Evolutionary conservation across 192 early-diverging fungal genomes (phyloP).

Genomic region (Gonapodya sp.): DNA sequence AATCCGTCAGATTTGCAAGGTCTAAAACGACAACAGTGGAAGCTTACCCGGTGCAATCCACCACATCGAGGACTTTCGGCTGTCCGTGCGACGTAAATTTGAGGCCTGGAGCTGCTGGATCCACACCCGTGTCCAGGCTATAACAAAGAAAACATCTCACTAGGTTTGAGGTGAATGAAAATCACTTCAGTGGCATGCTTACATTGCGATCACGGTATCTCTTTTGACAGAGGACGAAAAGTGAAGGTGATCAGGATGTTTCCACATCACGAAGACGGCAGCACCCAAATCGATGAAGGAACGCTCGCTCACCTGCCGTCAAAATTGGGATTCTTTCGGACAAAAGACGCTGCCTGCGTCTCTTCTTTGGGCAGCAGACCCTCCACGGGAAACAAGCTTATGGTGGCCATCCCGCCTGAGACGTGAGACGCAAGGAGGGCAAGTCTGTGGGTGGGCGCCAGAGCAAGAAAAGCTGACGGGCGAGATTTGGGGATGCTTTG

Average conservation of each 20-base stretch:
- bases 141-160: no score
- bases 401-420: neutral
- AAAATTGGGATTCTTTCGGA: conserved; percentile 70
- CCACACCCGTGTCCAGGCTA: conserved; percentile 83
- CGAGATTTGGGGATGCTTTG: no score
- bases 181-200: no score
- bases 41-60: conserved; percentile 88
- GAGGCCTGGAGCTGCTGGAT: conserved; percentile 81
- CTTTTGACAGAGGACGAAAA: no score
- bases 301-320: conserved; percentile 29
- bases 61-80: conserved; percentile 81
- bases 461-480: no score
- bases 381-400: conserved; percentile 36
- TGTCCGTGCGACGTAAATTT: conserved; percentile 72
- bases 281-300: neutral
- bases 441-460: neutral
- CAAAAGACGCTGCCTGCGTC: conserved; percentile 73
- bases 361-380: conserved; percentile 63
- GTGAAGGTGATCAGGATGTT: neutral
- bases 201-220: neutral
- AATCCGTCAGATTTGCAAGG: neutral
- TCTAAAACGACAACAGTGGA: neutral
- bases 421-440: neutral
- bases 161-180: no score
- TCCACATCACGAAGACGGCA: neutral